Base-by-base conservation (phyloP, 1,284 basidiomycete species). In the Ganoderma lucidum region DNA sequence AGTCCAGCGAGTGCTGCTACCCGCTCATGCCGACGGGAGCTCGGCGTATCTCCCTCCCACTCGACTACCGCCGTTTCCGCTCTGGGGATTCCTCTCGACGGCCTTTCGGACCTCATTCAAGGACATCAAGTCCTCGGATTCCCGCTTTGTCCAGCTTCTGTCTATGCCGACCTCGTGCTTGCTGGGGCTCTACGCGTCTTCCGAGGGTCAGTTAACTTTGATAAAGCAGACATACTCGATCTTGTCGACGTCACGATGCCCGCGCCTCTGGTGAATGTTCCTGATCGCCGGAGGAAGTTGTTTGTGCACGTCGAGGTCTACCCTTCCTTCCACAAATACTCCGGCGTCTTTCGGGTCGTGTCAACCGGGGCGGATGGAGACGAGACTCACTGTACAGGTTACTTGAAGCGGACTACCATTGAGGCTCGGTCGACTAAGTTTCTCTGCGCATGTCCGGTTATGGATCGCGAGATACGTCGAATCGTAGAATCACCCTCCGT, bases 111-210 rank as follows among this genome's bases (percentile, higher is more conserved):
- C 5, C 84, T 83, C 68, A 88, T 93, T 30, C 74, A 79, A 19
- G 90, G 90, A 0, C 91, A 93, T 70, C 80, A 75, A n/a, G 89
- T 93, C 2, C 85, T 84, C 19, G 87, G 84, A 2, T 75, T 83
- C 42, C 81, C 88, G 0, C 82, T 93, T 0, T 93, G 90, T 72
- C 91, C 92, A 5, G 91, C 89, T 0, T 92, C 90, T 0, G 84
- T 92, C 2, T 92, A 92, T 72, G 75, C 88, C 23, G 90, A 92
- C 72, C 83, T 89, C 56, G 86, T 82, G 1, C 77, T 86, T 32
- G 82, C 85, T 10, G 39, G 28, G 23, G 41, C 59, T 19, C 3
- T 37, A 35, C 56, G 56, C 37, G 19, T 37, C 17, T 23, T 30
- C 2, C 59, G 41, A 42, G n/a, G 23, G 23, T 14, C 28, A 23